Evolutionary conservation across 129 eudicot genomes (phyloP).

Genomic region (Dittrichia graveolens): DNA sequence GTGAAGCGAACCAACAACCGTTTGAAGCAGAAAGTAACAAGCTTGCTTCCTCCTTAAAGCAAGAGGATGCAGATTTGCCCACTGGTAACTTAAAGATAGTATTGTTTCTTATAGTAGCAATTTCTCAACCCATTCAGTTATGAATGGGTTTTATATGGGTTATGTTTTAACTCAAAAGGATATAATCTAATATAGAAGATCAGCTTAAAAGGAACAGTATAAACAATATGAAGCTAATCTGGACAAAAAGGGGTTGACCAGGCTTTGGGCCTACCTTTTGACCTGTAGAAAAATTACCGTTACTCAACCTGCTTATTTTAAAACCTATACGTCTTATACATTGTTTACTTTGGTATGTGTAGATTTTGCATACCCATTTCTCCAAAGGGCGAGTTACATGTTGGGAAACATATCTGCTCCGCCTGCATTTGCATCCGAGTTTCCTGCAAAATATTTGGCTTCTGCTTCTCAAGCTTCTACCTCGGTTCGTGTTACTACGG

Average conservation of each 20-base stretch:
- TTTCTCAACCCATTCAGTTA: background rate
- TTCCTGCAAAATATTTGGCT: constrained; percentile 58
- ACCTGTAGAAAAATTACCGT: background rate
- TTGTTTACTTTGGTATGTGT: constrained; percentile 28
- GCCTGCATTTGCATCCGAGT: constrained; percentile 84
- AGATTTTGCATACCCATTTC: constrained; percentile 61
- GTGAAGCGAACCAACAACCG: constrained; percentile 32
- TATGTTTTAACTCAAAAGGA: background rate
- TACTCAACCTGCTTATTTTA: background rate
- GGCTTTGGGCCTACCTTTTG: background rate
- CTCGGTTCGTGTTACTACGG: constrained; percentile 75
- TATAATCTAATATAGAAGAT: background rate
- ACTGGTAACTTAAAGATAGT: constrained; percentile 49
- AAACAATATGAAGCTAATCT: background rate
- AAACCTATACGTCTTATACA: background rate
- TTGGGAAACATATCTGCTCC: constrained; percentile 74
- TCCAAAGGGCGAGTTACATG: constrained; percentile 64
- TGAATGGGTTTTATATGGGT: background rate
- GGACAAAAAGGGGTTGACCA: background rate
- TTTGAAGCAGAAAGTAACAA: constrained; percentile 26
- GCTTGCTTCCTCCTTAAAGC: constrained; percentile 46
- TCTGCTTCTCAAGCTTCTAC: constrained; percentile 61
- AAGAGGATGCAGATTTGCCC: constrained; percentile 38
- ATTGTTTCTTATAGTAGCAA: constrained; percentile 5
- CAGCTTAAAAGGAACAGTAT: background rate